Evolutionary conservation across 148 eudicot genomes (phyloP), one percentile per base, ranked within the genome.

Genomic region (Beta vulgaris): DNA sequence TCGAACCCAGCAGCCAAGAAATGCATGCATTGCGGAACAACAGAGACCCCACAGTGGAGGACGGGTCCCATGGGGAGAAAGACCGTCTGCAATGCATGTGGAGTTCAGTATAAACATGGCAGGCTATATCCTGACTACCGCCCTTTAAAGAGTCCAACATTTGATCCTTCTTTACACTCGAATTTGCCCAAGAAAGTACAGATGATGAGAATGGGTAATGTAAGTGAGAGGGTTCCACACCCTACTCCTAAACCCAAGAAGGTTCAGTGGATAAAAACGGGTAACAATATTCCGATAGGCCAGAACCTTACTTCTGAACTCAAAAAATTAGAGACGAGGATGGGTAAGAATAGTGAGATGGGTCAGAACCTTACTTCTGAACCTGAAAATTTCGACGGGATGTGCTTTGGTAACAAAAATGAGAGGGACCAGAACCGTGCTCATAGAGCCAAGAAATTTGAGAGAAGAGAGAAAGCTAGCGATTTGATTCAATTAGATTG

Each of bases 31-130:
- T 79, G 82, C 40, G 65, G 69, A 60, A 25, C 78, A 26, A 42
- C 57, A 60, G 36, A 61, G 6, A 74, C 78, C 44, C 74, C 74
- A 0, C 74, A 74, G 13, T 79, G 82, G 82, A 75, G 82, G 64
- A 40, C 64, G 13, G 75, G 78, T 7, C 78, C 78, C 0, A 15
- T 59, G 39, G 75, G 82, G 23, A 71, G 34, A 14, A 69, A 49
- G 40, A 79, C 82, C 14, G 71, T 79, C 2, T 79, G 82, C 60
- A 79, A 79, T 79, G 82, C 82, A 59, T 79, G 82, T 60, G 82
- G 82, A 58, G 59, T 74, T 44, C 78, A 69, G 58, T 69, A 46
- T 60, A 79, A 62, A 58, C 64, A 79, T 21, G 74, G 44, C 7
- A 28, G 59, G 74, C 64, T 79, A 49, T 69, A 43, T 29, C 12